Conservation (phyloP, 2,329 filamentous ascomycete genomes). For the Tolypocladium pustulatum region DNA sequence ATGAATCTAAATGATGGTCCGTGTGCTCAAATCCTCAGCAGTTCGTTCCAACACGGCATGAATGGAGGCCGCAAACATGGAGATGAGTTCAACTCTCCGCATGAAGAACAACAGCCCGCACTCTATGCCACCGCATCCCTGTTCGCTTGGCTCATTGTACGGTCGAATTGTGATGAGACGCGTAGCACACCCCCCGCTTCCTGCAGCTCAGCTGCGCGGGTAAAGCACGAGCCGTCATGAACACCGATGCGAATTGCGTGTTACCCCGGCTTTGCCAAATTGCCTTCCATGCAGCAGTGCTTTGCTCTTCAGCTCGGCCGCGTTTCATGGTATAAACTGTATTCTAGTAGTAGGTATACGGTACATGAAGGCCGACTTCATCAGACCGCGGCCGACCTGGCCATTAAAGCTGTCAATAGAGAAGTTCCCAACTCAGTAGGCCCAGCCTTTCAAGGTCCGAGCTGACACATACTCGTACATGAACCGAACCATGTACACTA, state of each 20-base stretch:
- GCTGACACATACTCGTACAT: background rate
- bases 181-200: constrained; percentile 5
- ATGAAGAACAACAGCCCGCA: background rate
- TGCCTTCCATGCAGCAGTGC: background rate
- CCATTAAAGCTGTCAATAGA: background rate
- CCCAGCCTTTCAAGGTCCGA: background rate
- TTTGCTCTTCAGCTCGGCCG: background rate
- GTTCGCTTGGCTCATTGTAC: background rate
- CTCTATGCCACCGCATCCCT: background rate
- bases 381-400: background rate
- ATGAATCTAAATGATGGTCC: background rate
- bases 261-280: background rate
- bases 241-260: background rate
- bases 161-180: constrained; percentile 5
- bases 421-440: background rate
- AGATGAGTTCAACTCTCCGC: background rate
- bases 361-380: background rate
- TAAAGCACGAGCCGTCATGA: constrained; percentile 2
- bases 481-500: background rate
- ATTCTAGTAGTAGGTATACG: too few relatives aligned
- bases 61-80: background rate
- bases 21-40: background rate
- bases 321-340: too few relatives aligned
- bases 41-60: background rate
- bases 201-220: constrained; percentile 1